These are phyloP conservation scores for Tirmania nivea DNA, from an alignment of 495 filamentous ascomycete species.

Conservation along the genomic window DNA sequence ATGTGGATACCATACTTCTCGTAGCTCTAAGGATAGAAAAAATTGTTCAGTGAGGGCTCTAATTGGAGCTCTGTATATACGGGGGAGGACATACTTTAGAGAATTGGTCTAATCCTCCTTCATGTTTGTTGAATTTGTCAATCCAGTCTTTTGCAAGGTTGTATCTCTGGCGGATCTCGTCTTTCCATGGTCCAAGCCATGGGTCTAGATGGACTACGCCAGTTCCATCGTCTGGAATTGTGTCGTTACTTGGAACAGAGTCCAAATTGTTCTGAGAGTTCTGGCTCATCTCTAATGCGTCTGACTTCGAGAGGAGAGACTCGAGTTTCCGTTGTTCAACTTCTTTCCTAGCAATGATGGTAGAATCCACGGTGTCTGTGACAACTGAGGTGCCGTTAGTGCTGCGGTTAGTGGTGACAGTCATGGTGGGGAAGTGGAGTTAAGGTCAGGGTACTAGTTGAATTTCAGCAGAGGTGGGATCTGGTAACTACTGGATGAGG, in stretches of 20 bases:
- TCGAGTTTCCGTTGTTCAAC: no score
- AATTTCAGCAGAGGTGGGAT: no score
- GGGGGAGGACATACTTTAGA: constrained; percentile 38
- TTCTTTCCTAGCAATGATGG: no score
- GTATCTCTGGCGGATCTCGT: constrained; percentile 53
- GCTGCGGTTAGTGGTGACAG: no score
- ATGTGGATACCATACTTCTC: constrained; percentile 71
- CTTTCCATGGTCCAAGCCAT: constrained; percentile 69
- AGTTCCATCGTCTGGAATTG: constrained; percentile 23
- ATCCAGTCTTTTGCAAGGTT: constrained; percentile 74
- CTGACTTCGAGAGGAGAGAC: not conserved
- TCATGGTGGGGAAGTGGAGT: no score
- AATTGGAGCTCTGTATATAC: constrained; percentile 1
- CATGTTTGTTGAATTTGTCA: constrained; percentile 52
- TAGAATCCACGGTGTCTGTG: no score
- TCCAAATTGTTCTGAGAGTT: not conserved
- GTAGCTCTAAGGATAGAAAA: constrained; percentile 36
- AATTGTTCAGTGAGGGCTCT: not conserved
- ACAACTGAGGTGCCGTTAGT: no score
- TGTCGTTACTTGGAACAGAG: not conserved
- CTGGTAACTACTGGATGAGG: no score
- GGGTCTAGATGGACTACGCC: constrained; percentile 77
- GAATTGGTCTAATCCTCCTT: constrained; percentile 85
- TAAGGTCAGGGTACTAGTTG: no score
- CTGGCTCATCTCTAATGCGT: not conserved